Conservation (phyloP, 1,284 basidiomycete species). For the Moesziomyces parantarcticus region DNA sequence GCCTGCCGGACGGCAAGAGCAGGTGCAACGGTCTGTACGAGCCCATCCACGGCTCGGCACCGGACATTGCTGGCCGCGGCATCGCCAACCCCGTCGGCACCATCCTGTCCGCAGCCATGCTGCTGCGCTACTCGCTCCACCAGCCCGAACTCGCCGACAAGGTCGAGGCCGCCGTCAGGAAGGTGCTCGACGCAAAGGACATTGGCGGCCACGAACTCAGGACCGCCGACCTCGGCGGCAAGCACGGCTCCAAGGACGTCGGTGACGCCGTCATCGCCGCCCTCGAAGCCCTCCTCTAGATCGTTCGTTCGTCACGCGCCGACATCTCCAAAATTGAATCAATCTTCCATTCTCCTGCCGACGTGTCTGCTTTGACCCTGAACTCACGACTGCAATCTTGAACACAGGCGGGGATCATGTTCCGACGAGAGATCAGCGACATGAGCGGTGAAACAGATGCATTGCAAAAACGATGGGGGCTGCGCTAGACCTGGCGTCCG, state of each 20-base stretch:
- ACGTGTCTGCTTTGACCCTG: too few relatives aligned
- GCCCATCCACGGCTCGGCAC: constrained; percentile 81
- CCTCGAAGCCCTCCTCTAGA: constrained; percentile 74
- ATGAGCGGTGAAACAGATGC: too few relatives aligned
- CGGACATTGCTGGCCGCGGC: constrained; percentile 92
- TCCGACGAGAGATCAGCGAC: too few relatives aligned
- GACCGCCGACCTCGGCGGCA: constrained; percentile 89
- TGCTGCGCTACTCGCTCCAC: constrained; percentile 92
- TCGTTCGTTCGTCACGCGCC: too few relatives aligned
- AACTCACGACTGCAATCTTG: too few relatives aligned
- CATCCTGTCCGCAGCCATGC: constrained; percentile 94
- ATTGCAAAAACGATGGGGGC: not conserved
- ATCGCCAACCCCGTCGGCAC: constrained; percentile 98
- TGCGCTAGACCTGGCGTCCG: not conserved
- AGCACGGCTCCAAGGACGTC: constrained; percentile 79
- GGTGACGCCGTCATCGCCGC: constrained; percentile 86
- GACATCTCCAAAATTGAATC: too few relatives aligned
- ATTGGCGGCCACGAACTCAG: constrained; percentile 82
- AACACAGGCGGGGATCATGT: too few relatives aligned
- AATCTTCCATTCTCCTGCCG: too few relatives aligned
- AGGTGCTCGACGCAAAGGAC: constrained; percentile 81
- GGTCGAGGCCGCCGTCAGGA: constrained; percentile 88
- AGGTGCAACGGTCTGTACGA: constrained; percentile 88
- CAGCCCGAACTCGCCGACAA: constrained; percentile 79
- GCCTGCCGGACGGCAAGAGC: constrained; percentile 80